Percentiles rank a stretch among this genome's conserved stretches.
Conservation (phyloP, 1,139 yeast species). For the Yamadazyma diospyri region DNA sequence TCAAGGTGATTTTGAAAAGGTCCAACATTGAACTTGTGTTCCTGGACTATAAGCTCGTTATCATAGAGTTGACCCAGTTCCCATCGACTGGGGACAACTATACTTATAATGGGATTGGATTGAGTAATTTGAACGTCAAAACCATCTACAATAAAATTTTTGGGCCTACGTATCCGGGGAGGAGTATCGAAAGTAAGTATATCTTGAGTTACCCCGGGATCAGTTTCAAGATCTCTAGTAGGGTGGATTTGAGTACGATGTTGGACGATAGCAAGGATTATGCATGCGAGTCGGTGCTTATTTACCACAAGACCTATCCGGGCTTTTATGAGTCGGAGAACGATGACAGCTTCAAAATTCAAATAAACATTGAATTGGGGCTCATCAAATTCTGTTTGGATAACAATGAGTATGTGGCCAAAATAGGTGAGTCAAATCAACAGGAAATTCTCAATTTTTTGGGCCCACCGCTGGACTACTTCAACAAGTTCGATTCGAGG, state of each 20-base stretch:
- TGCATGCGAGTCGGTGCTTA: slow-evolving; percentile 31
- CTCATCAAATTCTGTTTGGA: slow-evolving; percentile 11
- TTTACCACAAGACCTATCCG: slow-evolving; percentile 23
- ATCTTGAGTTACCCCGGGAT: slow-evolving; percentile 55
- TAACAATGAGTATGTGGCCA: slow-evolving; percentile 10
- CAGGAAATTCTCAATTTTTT: slow-evolving; percentile 44
- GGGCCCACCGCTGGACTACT: slow-evolving; percentile 58
- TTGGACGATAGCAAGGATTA: slow-evolving; percentile 35
- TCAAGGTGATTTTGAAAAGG: slow-evolving; percentile 26
- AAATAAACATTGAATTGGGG: slow-evolving; percentile 15
- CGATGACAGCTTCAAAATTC: slow-evolving; percentile 9
- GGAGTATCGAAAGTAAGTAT: slow-evolving; percentile 23
- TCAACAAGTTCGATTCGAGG: slow-evolving; percentile 46
- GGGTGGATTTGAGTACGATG: slow-evolving; percentile 16
- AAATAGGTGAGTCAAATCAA: slow-evolving; percentile 44
- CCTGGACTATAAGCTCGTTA: slow-evolving; percentile 31
- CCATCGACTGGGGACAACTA: slow-evolving; percentile 11
- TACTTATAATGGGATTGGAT: slow-evolving; percentile 28
- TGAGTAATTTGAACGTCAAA: slow-evolving; percentile 23
- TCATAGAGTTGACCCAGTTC: slow-evolving; percentile 44
- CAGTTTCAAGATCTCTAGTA: slow-evolving; percentile 29
- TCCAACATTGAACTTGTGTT: slow-evolving; percentile 40
- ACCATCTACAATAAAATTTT: slow-evolving; percentile 52
- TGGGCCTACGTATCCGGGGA: slow-evolving; percentile 66
- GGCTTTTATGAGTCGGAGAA: not conserved